Base-by-base conservation (phyloP, 1,139 yeast species). In the Candida sojae region DNA sequence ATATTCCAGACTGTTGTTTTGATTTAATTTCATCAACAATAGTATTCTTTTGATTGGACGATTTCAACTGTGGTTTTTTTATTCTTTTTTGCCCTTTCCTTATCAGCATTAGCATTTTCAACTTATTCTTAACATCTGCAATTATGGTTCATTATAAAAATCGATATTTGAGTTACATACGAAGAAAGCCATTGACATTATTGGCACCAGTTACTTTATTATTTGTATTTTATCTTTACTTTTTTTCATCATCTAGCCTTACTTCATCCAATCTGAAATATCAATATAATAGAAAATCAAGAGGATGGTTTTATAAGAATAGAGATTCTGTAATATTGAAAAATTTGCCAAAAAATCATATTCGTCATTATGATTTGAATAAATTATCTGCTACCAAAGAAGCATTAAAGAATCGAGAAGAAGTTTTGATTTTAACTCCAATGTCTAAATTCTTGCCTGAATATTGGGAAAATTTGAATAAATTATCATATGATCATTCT, bases 281-380 rank as follows among this genome's bases (percentile, higher is more conserved):
- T 61, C 72, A 73, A 49, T 84, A 84, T 64, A 72, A 71, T 52
- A 74, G 74, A 48, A 77, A 73, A 57, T 62, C 70, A 48, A 70
- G 74, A 60, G 72, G 82, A 6, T 77, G 82, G 73, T 77, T 80
- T 51, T 26, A 39, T 35, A 71, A 67, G 49, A 61, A 68, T 59
- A 59, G 77, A 69, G 77, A 73, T 59, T 57, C 70, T 48, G 77
- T 80, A 40, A 75, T 82, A 52, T 83, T 89, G 56, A 70, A 79
- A 58, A 81, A 82, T 62, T 66, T 82, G 46, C 88, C 90, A 28
- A 86, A 86, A 55, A 88, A 88, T 60, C 93, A 88, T 63, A 88
- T 91, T 57, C 80, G 88, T 42, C 95, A 89, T 63, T 90, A 87
- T 64, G 90, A 90, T 66, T 77, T 92, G 72, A 91, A 92, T 68